A percentile compares a stretch with the other conserved stretches of the same genome.
These are phyloP conservation scores for Tephrocybe rancida DNA, from an alignment of 768 basidiomycete genomes.

Conservation along the genomic window DNA sequence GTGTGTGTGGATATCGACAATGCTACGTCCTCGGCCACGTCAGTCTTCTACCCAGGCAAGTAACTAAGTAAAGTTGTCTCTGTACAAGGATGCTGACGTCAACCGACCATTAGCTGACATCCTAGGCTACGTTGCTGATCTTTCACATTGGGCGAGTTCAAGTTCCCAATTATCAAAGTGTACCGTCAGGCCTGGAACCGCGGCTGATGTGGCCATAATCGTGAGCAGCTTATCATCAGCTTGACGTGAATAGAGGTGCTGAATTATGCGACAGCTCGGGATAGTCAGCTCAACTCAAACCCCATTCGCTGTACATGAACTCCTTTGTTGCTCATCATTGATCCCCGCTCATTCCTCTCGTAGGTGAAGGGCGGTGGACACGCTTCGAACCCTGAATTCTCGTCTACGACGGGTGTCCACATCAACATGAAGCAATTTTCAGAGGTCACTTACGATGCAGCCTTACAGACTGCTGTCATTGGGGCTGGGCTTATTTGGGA, in stretches of 20 bases:
- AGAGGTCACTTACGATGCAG: slow-evolving; percentile 41
- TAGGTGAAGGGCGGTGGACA: slow-evolving; percentile 68
- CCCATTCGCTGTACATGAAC: slow-evolving; percentile 53
- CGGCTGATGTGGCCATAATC: slow-evolving; percentile 49
- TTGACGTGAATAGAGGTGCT: not conserved
- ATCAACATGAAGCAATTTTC: slow-evolving; percentile 56
- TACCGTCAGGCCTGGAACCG: slow-evolving; percentile 58
- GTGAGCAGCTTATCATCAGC: slow-evolving; percentile 31
- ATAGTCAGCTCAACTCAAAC: slow-evolving; percentile 45
- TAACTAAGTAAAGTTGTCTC: not conserved
- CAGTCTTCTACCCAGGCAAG: slow-evolving; percentile 46
- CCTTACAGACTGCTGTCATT: slow-evolving; percentile 38
- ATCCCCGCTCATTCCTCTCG: not conserved
- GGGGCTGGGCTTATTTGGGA: slow-evolving; percentile 62
- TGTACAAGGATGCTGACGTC: too few species aligned
- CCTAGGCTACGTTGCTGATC: slow-evolving; percentile 38
- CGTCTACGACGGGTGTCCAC: slow-evolving; percentile 60
- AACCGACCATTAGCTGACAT: not conserved
- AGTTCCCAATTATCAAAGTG: slow-evolving; percentile 48
- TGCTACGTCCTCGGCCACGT: slow-evolving; percentile 43
- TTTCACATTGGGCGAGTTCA: slow-evolving; percentile 54
- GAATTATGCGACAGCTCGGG: slow-evolving; percentile 35
- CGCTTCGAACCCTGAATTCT: slow-evolving; percentile 53
- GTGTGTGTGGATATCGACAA: slow-evolving; percentile 38
- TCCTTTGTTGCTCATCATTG: not conserved